Evolutionary conservation across 306 rosid genomes (phyloP), one percentile per base, ranked within the genome.

Genomic region (Vigna mungo): DNA sequence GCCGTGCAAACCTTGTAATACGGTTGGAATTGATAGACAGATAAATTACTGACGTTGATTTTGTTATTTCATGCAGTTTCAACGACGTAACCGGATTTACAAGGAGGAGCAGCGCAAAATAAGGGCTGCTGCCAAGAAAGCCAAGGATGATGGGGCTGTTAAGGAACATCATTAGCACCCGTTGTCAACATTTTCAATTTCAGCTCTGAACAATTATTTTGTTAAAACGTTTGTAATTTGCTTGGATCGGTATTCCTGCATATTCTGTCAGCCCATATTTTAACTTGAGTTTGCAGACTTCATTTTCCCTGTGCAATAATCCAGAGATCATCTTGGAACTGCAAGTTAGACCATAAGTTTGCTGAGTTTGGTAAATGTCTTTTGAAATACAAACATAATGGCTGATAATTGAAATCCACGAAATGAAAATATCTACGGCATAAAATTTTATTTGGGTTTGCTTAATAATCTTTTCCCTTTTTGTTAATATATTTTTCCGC

Each of bases 41-140:
- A 27, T 81, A 25, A 62, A 18, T 71, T 23, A 68, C 54, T 75
- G 13, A 23, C 53, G 55, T 64, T 54, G 68, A 69, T 78, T 78
- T 82, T 51, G 4, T 82, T 79, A 71, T 62, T 75, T 51, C 44
- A 44, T 71, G 71, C 80, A 85, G 99, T 95, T 89, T 81, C 93
- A 83, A 86, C 88, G 99, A 68, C 87, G 99, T 76, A 96, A 96
- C 82, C 90, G 99, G 46, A 84, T 96, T 71, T 96, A 91, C 80
- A 91, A 91, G 92, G 99, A 96, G 86, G 98, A 96, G 86, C 96
- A 92, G 82, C 97, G 99, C 67, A 89, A 96, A 77, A 51, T 96
- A 65, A 88, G 97, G 76, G 88, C 98, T 55, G 98, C 94, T 67
- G 71, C 88, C 37, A 81, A 84, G 83, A 89, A 90, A 81, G 90